Conservation (phyloP, 169 alveolate genomes). For the Cryptosporidium ubiquitum region DNA sequence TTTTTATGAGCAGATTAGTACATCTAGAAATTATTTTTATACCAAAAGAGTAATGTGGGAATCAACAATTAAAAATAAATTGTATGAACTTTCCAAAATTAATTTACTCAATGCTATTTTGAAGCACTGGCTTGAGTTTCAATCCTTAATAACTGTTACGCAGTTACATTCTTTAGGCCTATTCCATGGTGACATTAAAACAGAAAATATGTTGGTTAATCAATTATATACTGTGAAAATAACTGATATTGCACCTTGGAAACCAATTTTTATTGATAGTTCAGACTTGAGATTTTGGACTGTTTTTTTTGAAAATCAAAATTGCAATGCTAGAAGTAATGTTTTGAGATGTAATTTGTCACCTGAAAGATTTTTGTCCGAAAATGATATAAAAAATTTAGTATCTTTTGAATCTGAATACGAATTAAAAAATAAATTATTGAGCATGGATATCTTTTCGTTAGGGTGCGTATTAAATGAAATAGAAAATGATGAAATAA, state of each 20-base stretch:
- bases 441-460: conserved; percentile 57
- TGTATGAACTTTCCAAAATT: neutral
- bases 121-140: conserved; percentile 64
- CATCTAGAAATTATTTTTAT: neutral
- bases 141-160: conserved; percentile 64
- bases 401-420: neutral
- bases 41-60: conserved; percentile 11
- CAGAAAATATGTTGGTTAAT: conserved; percentile 75
- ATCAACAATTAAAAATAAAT: conserved; percentile 22
- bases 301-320: conserved; percentile 40
- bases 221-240: conserved; percentile 69
- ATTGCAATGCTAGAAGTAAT: neutral
- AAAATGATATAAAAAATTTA: neutral
- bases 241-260: conserved; percentile 78
- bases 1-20: neutral
- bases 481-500: conserved; percentile 15
- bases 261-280: conserved; percentile 55
- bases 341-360: conserved; percentile 14
- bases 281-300: conserved; percentile 53
- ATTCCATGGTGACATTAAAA: conserved; percentile 79
- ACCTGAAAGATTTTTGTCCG: conserved; percentile 45
- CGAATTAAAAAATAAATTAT: neutral
- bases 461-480: conserved; percentile 47
- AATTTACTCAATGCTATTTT: neutral
- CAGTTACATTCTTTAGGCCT: conserved; percentile 77